Base-by-base conservation (phyloP, 2,329 filamentous ascomycete species). In the Teratosphaeria gauchensis region DNA sequence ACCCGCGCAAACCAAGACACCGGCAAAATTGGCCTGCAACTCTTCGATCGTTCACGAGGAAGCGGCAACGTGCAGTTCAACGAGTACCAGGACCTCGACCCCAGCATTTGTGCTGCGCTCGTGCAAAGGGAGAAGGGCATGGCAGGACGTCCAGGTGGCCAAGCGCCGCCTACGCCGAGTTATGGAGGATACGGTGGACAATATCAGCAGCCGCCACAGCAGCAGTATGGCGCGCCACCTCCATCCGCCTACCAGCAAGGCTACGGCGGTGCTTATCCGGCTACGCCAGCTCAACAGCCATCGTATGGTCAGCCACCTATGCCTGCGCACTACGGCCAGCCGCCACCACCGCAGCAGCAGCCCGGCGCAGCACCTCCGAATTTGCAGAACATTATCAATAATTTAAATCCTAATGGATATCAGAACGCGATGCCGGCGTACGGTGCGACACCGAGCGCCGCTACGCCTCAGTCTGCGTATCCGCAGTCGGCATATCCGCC, bases 11-110 rank as follows among this genome's bases (percentile, higher is more conserved):
- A 89, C 24, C 87, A 95, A 68, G 78, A 80, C 35, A 81, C 81
- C 1, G 85, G 85, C 63, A 91, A 87, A 69, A 87, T 97, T 55
- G 84, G 88, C 0, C 77, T 96, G 2, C 89, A 92, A 66, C 83
- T 95, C 5, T 96, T 96, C 69, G 88, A 95, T 73, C 86, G 91
- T 30, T 87, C 84, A 48, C 6, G 21, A 46, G 81, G 79, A 9
- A 89, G 89, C n/a, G 83, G 83, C 66, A 91, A 89, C 63, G 85
- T 95, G 60, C 84, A 85, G 51, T 96, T 90, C 70, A 89, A 95
- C 66, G 88, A 95, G 71, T 97, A 97, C 71, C 83, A 88, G 59
- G 86, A 92, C 65, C 80, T 96, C 1, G 88, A 95, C 38, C 88
- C 91, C 0, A 74, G 78, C 5, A 85, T 91, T 53, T 90, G 89